phyloP scores from a whole-genome alignment of 768 basidiomycete species.

The Clitopilus hobsonii region DNA sequence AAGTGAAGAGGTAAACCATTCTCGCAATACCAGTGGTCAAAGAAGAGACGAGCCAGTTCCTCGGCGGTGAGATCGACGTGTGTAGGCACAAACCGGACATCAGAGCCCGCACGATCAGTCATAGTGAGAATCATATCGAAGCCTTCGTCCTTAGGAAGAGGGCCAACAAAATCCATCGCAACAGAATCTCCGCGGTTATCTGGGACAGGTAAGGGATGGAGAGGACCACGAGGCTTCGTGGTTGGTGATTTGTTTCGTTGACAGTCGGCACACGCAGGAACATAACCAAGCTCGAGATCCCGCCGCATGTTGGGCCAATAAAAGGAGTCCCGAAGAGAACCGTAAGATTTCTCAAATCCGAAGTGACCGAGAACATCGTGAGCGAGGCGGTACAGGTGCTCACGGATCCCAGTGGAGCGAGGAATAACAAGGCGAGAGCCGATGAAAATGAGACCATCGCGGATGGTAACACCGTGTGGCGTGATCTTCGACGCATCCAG shows the following conservation, averaged over 20 bases:
- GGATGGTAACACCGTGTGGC: too few species aligned
- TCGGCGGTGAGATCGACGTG: slow-evolving; percentile 7
- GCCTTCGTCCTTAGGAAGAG: slow-evolving; percentile 20
- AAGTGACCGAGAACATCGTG: too few species aligned
- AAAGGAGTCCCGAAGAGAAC: not conserved
- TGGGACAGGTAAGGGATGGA: slow-evolving; percentile 19
- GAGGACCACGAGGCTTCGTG: slow-evolving; percentile 18
- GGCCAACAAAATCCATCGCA: slow-evolving; percentile 26
- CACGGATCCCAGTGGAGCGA: too few species aligned
- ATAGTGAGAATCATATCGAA: slow-evolving; percentile 19
- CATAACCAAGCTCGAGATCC: not conserved
- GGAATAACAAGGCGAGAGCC: too few species aligned
- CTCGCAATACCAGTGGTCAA: slow-evolving; percentile 25
- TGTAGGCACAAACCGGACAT: slow-evolving; percentile 13
- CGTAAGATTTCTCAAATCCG: too few species aligned
- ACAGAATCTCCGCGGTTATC: slow-evolving; percentile 18
- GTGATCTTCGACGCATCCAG: too few species aligned
- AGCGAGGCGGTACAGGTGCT: too few species aligned
- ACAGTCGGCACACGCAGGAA: not conserved
- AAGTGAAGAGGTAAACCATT: slow-evolving; percentile 25
- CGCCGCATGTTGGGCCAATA: not conserved
- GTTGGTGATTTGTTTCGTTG: slow-evolving; percentile 18
- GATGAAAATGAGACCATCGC: too few species aligned
- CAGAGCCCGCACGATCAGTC: slow-evolving; percentile 19
- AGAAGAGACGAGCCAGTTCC: slow-evolving; percentile 17